Evolutionary conservation across 106 monocot species (phyloP).

Genomic region (Dactylorhiza incarnata): DNA sequence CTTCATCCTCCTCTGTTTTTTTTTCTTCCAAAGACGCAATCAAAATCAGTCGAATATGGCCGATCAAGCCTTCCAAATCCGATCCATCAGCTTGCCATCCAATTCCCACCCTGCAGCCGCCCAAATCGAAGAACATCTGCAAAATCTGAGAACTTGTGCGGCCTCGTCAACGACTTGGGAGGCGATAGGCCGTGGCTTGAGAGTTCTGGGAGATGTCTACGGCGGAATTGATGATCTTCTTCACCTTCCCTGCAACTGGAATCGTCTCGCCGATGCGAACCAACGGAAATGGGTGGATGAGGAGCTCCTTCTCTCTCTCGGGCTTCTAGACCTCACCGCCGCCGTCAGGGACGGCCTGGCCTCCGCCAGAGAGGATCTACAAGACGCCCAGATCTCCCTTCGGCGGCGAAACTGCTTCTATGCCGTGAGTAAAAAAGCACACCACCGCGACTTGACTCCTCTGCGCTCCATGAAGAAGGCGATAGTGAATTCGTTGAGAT

Average conservation of each 20-base stretch:
- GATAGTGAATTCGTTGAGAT: constrained; percentile 9
- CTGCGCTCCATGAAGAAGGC: constrained; percentile 10
- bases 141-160: constrained; percentile 7
- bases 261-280: constrained; percentile 1
- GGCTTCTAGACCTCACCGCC: constrained; percentile 22
- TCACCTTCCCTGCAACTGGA: constrained; percentile 19
- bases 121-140: constrained; percentile 18
- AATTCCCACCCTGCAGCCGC: constrained; percentile 14
- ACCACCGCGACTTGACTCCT: background rate
- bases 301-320: constrained; percentile 26
- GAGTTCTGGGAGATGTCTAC: constrained; percentile 19
- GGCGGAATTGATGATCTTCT: constrained; percentile 26
- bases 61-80: constrained; percentile 13
- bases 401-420: background rate
- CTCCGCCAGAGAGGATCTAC: constrained; percentile 4
- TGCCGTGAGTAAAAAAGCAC: background rate
- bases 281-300: constrained; percentile 27
- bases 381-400: constrained; percentile 13
- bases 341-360: constrained; percentile 13
- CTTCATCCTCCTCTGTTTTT: background rate
- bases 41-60: background rate
- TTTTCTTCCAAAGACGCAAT: background rate
- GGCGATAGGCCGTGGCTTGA: constrained; percentile 7
- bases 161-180: background rate
- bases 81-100: constrained; percentile 46